phyloP scores from a whole-genome alignment of 2,329 filamentous ascomycete genomes.

The Zelopaecilomyces penicillatus region DNA sequence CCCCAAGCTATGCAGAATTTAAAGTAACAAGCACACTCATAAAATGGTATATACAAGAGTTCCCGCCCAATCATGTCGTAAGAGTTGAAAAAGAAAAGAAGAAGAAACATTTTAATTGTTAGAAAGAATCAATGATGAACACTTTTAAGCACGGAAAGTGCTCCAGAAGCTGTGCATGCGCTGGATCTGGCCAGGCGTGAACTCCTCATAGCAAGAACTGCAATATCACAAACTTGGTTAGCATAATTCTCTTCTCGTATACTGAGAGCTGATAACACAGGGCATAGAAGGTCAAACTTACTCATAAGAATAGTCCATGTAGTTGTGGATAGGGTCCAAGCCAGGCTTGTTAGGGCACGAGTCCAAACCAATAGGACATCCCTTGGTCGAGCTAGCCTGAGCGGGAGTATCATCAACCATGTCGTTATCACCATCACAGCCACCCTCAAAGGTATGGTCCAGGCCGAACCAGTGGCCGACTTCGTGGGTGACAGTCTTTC shows the following conservation, averaged over 20 bases:
- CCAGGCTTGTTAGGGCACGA: conserved; percentile 18
- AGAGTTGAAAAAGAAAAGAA: no score
- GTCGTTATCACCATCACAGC: conserved; percentile 25
- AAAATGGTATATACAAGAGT: no score
- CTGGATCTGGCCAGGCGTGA: conserved; percentile 10
- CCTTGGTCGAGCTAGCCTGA: conserved; percentile 15
- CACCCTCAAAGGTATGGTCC: conserved; percentile 33
- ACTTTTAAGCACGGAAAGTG: background rate
- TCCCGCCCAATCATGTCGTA: no score
- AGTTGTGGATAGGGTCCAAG: conserved; percentile 20
- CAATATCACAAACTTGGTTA: background rate
- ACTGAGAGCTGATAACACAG: background rate
- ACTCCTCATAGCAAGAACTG: conserved; percentile 9
- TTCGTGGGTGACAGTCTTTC: conserved; percentile 25
- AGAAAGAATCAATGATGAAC: no score
- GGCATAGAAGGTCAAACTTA: background rate
- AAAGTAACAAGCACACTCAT: background rate
- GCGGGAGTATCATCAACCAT: conserved; percentile 30
- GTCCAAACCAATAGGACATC: conserved; percentile 23
- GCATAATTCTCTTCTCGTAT: background rate
- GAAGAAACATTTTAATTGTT: no score
- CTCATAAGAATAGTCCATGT: conserved; percentile 19
- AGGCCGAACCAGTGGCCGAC: conserved; percentile 38
- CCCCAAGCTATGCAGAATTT: background rate
- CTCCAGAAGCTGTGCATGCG: conserved; percentile 9